Evolutionary conservation across 495 filamentous ascomycete species (phyloP), one percentile per base, ranked within the genome.

Genomic region (Trichoderma gamsii): DNA sequence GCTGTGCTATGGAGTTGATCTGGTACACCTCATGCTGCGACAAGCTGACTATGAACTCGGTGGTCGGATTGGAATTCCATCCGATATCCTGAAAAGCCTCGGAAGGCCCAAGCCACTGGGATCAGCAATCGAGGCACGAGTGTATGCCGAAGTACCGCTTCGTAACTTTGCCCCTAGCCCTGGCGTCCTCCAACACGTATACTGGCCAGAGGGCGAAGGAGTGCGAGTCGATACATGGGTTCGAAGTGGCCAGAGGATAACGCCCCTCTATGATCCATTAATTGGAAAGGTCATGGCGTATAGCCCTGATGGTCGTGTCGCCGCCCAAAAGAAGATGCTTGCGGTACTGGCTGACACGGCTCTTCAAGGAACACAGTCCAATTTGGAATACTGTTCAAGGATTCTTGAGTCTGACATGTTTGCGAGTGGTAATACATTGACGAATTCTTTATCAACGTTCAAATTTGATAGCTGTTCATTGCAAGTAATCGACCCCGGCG

Each of bases 171-270:
- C 80, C 15, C 87, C 87, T 11, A 82, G 80, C 49, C 85, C 86
- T 8, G 87, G 87, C 11, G 77, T 79, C 11, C 72, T 90, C 8
- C 85, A 87, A 69, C 76, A 80, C 52, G 84, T 89, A 5, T 71
- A 82, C 46, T 88, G 82, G 82, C 75, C 76, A 44, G 71, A 77
- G 56, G 64, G 79, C 0, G 66, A 74, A 12, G 82, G 79, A 0
- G 74, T 77, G 29, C 79, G 87, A 41, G 81, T 89, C 51, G 87
- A 89, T 71, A 88, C 87, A 3, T 89, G 86, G 85, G 80, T 89
- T 5, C 79, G 80, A 44, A 81, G 79, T 2, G 87, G 86, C 13
- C 80, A 81, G 13, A 79, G 79, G 41, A 78, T 88, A 23, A 81
- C 82, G 18, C 78, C 85, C 52, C 77, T 83, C 70, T 88, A 87